These are phyloP conservation scores for Myxozyma nipponensis DNA, from an alignment of 805 yeast species.

Conservation along the genomic window DNA sequence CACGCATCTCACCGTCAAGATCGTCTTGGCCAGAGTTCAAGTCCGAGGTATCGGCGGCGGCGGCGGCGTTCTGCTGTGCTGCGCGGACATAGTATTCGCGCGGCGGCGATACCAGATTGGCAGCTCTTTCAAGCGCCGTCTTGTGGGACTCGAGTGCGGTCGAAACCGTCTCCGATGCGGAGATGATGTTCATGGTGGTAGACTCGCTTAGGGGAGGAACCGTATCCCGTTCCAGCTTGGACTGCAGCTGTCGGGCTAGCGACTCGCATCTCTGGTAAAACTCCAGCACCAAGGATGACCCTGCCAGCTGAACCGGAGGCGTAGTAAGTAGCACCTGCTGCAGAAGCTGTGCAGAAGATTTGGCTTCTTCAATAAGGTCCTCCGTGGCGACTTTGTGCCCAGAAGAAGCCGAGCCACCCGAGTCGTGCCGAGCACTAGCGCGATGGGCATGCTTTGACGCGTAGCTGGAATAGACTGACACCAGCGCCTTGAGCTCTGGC, in stretches of 20 bases:
- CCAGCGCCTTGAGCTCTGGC: conserved; percentile 1
- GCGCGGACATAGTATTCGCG: conserved; percentile 15
- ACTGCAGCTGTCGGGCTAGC: conserved; percentile 6
- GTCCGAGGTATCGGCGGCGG: neutral
- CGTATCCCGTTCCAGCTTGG: conserved; percentile 8
- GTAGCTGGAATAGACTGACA: neutral
- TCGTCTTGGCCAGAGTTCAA: neutral
- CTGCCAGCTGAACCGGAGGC: conserved; percentile 20
- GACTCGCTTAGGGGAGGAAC: conserved; percentile 9
- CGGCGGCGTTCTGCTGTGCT: neutral
- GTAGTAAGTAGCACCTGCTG: conserved; percentile 16
- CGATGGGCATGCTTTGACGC: neutral
- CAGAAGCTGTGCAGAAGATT: conserved; percentile 13
- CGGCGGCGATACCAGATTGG: conserved; percentile 21
- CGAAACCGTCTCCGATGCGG: conserved; percentile 11
- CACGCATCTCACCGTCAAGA: neutral
- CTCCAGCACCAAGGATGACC: conserved; percentile 20
- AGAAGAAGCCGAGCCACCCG: neutral
- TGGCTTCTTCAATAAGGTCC: conserved; percentile 14
- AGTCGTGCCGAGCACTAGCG: neutral
- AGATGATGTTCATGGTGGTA: conserved; percentile 3
- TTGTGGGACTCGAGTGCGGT: conserved; percentile 15
- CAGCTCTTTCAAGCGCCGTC: conserved; percentile 18
- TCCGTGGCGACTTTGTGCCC: neutral
- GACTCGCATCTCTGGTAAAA: conserved; percentile 23